Conservation (phyloP, 2,329 filamentous ascomycete genomes). For the Claviceps quebecensis region DNA sequence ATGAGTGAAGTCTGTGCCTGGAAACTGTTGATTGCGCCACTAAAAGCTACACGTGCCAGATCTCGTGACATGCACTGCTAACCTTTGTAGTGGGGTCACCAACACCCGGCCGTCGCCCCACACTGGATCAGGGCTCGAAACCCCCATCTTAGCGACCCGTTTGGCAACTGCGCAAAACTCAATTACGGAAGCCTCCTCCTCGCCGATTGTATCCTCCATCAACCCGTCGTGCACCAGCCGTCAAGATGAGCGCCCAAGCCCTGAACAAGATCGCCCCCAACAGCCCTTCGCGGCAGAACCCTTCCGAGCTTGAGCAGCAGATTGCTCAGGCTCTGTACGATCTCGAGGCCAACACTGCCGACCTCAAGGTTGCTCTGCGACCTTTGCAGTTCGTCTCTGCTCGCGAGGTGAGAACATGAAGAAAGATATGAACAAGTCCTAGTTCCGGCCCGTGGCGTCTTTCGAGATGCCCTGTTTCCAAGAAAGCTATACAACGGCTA, state of each 20-base stretch:
- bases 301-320: constrained; percentile 92
- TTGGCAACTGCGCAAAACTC: constrained; percentile 17
- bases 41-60: neutral
- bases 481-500: constrained; percentile 21
- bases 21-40: no score
- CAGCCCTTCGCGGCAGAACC: constrained; percentile 90
- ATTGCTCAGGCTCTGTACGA: constrained; percentile 97
- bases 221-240: constrained; percentile 24
- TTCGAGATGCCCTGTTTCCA: constrained; percentile 31
- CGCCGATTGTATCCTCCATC: constrained; percentile 15
- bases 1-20: no score
- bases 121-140: constrained; percentile 22
- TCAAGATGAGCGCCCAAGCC: constrained; percentile 53
- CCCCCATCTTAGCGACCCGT: constrained; percentile 27
- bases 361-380: constrained; percentile 90
- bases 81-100: neutral
- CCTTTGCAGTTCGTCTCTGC: constrained; percentile 98
- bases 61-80: neutral
- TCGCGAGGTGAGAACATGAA: constrained; percentile 78
- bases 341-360: constrained; percentile 97
- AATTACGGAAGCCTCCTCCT: constrained; percentile 6
- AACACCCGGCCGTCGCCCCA: neutral
- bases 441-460: constrained; percentile 7
- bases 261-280: constrained; percentile 98
- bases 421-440: constrained; percentile 12